Conservation (phyloP, 768 basidiomycete species). For the Cystobasidium ongulense region DNA sequence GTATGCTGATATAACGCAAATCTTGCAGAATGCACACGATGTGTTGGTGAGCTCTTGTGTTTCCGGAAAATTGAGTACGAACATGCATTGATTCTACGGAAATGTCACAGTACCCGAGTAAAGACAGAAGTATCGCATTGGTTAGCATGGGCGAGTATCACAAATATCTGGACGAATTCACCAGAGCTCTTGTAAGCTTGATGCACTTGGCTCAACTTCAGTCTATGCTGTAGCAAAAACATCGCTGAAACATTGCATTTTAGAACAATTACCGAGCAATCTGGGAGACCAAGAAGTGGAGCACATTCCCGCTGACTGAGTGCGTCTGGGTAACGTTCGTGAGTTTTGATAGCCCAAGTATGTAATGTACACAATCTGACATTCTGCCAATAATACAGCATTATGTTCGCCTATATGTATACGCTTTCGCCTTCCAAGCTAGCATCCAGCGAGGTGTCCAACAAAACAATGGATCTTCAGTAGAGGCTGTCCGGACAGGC, state of each 20-base stretch:
- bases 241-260: background rate
- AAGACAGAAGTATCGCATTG: conserved; percentile 35
- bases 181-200: background rate
- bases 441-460: conserved; percentile 18
- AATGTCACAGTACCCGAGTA: conserved; percentile 28
- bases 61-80: background rate
- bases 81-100: too few relatives aligned
- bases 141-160: conserved; percentile 34
- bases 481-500: conserved; percentile 18
- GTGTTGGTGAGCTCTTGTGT: conserved; percentile 25
- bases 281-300: conserved; percentile 23
- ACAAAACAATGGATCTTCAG: conserved; percentile 16
- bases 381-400: background rate
- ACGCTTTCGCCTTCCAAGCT: conserved; percentile 40
- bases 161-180: conserved; percentile 37
- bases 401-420: conserved; percentile 31
- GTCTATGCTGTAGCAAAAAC: too few relatives aligned
- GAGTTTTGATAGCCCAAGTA: background rate
- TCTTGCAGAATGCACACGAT: conserved; percentile 35
- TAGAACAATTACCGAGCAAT: conserved; percentile 20
- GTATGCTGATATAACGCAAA: conserved; percentile 24
- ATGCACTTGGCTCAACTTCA: background rate
- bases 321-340: conserved; percentile 27
- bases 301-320: conserved; percentile 22
- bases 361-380: background rate